These are phyloP conservation scores for Pelargonium australe DNA, from an alignment of 441 rosid genomes.

Conservation along the genomic window DNA sequence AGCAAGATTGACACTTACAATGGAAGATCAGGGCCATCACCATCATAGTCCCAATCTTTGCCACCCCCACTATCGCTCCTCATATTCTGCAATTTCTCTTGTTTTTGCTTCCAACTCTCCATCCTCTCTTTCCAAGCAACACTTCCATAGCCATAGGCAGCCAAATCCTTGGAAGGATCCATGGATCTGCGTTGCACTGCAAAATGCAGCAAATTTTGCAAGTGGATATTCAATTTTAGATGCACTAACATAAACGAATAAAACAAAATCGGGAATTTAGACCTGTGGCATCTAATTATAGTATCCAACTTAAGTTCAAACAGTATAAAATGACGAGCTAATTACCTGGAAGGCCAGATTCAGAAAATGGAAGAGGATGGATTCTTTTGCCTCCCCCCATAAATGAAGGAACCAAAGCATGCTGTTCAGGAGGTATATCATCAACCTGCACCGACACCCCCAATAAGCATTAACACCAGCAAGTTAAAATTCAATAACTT, in stretches of 20 bases:
- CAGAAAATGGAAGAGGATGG: conserved; percentile 31
- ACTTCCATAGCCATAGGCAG: conserved; percentile 70
- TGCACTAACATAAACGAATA: neutral
- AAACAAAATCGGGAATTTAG: neutral
- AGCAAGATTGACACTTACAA: conserved; percentile 30
- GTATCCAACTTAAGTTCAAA: neutral
- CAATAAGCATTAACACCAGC: conserved; percentile 10
- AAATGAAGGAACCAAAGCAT: conserved; percentile 39
- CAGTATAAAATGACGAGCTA: neutral
- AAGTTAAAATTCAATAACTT: neutral
- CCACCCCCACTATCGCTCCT: conserved; percentile 31
- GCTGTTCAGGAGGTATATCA: conserved; percentile 40
- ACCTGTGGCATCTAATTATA: neutral
- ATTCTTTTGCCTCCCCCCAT: conserved; percentile 30
- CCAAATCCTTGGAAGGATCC: conserved; percentile 66
- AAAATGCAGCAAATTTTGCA: neutral
- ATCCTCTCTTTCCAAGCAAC: conserved; percentile 69
- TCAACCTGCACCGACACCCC: conserved; percentile 23
- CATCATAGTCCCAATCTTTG: conserved; percentile 36
- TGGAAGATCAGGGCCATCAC: conserved; percentile 41
- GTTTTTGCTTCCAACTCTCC: conserved; percentile 50
- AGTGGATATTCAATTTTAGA: no score
- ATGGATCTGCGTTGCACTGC: conserved; percentile 51
- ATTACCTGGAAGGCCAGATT: conserved; percentile 29
- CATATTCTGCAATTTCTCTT: conserved; percentile 39